Evolutionary conservation across 192 early-diverging fungal genomes (phyloP).

Genomic region (Linnemannia schmuckeri): DNA sequence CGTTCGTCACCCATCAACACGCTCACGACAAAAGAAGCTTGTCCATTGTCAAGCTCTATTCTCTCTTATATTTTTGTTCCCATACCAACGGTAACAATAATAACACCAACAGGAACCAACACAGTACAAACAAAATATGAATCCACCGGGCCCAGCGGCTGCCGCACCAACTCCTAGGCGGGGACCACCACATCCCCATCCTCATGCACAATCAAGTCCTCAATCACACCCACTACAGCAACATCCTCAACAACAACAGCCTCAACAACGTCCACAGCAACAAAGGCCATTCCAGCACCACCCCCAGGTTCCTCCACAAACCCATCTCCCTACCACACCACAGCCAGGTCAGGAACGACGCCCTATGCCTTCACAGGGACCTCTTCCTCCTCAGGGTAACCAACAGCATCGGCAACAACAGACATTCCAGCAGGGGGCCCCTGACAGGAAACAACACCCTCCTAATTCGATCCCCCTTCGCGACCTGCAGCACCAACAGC

Average conservation of each 20-base stretch:
- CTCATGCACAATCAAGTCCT: background rate
- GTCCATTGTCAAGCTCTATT: background rate
- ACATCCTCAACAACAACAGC: background rate
- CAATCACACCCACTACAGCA: constrained; percentile 1
- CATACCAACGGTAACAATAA: background rate
- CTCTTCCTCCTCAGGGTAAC: background rate
- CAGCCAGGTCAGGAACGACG: background rate
- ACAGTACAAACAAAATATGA: background rate
- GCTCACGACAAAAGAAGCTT: background rate
- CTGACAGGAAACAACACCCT: constrained; percentile 7
- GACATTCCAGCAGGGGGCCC: constrained; percentile 7
- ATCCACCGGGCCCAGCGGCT: constrained; percentile 1
- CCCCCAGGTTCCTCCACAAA: background rate
- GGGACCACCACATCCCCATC: background rate
- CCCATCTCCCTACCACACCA: background rate
- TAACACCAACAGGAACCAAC: background rate
- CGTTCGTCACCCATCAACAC: background rate
- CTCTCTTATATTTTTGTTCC: background rate
- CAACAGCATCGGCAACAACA: constrained; percentile 16
- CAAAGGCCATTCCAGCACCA: background rate
- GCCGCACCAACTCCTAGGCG: background rate
- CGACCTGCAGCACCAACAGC: constrained; percentile 11
- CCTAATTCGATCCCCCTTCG: constrained; percentile 34
- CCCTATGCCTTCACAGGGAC: background rate
- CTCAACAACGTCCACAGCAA: no score